Evolutionary conservation across 2,329 filamentous ascomycete genomes (phyloP), one percentile per base, ranked within the genome.

Genomic region (Chlorencoelia australis): DNA sequence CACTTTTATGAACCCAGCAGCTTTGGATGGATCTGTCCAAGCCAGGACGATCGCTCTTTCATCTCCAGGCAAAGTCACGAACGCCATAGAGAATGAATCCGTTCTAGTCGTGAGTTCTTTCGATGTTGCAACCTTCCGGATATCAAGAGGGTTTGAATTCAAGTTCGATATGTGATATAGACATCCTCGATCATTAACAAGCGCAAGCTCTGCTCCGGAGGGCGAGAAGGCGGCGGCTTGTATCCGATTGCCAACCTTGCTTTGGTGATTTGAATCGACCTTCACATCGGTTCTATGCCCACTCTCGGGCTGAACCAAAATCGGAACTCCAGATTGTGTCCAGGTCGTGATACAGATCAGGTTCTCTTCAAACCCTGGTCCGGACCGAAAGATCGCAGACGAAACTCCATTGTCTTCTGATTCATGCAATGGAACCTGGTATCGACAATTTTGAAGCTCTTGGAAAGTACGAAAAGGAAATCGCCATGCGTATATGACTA

Each of bases 181-280:
- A 41, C 61, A 46, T 3, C 61, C 61, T 35, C 58, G 61, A 37
- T 62, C 59, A 35, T 64, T 63, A 1, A 64, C 60, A 44, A 63
- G 47, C 7, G 56, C 60, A 7, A 64, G 42, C n/a, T 62, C 57
- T 24, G 45, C 50, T 3, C 60, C 60, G 0, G 57, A 56, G 0
- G 55, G 53, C 2, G 61, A 64, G 37, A 64, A 64, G 1, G 56
- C 49, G 5, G 58, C 58, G 19, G 54, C 57, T 41, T 63, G 61
- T 2, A 64, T 61, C 1, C 60, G 48, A 32, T 46, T 62, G 2
- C 61, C 60, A 1, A 64, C 45, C 33, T 55, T 60, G 27, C 55
- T 54, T 25, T 56, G 52, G 11, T 50, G 43, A 3, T 44, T 46
- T 0, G 58, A 46, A 11, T 59, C 55, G 0, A 54, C 50, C 26